Conservation (phyloP, 805 yeast species). For the Vanderwaltozyma polyspora region DNA sequence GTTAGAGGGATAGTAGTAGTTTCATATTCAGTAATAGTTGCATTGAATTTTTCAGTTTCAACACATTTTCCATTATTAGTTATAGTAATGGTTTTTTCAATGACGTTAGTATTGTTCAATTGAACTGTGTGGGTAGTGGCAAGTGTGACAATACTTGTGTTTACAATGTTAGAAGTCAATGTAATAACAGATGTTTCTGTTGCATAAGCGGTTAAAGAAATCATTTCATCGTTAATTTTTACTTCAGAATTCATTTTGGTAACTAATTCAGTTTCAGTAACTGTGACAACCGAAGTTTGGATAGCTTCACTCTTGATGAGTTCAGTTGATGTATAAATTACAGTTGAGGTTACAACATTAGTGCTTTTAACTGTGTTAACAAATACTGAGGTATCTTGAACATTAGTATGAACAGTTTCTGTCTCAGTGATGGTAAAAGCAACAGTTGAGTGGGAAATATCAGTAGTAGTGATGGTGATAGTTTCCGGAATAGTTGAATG, state of each 20-base stretch:
- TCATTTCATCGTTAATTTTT: no score
- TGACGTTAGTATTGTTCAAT: no score
- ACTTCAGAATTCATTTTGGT: no score
- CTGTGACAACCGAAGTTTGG: neutral
- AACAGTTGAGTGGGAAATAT: no score
- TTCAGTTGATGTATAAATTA: neutral
- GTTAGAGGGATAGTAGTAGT: slow-evolving; percentile 1
- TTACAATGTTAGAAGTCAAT: no score
- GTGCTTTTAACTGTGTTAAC: slow-evolving; percentile 1
- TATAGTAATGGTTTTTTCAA: no score
- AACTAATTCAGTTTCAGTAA: slow-evolving; percentile 1
- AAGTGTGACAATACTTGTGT: no score
- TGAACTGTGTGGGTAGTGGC: no score
- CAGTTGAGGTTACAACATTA: neutral
- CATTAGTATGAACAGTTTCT: neutral
- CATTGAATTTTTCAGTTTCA: neutral
- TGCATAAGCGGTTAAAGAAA: neutral
- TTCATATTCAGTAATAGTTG: neutral
- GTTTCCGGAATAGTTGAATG: no score
- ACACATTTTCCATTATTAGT: no score
- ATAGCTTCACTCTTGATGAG: no score
- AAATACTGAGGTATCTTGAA: neutral
- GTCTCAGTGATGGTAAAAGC: neutral
- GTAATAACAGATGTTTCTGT: neutral
- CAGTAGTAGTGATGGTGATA: no score